Conservation (phyloP, 371 early-diverging fungal genomes). For the Saksenaea vasiformis region DNA sequence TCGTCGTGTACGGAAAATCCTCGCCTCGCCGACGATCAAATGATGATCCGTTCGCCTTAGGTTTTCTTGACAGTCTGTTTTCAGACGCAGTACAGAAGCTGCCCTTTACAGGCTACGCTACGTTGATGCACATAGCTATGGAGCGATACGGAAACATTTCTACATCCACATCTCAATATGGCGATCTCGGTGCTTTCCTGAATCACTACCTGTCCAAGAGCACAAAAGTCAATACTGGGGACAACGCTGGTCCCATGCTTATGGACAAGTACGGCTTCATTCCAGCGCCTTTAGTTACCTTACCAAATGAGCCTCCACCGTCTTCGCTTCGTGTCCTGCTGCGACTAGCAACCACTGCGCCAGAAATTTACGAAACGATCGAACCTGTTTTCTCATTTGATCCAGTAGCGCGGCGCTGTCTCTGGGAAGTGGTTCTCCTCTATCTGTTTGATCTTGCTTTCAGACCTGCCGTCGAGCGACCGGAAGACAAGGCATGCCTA, state of each 20-base stretch:
- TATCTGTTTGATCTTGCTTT: conserved; percentile 29
- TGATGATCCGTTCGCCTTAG: conserved; percentile 6
- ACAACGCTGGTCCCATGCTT: background rate
- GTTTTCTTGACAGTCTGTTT: conserved; percentile 12
- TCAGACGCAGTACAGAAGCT: conserved; percentile 14
- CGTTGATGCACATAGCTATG: conserved; percentile 10
- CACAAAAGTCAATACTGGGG: background rate
- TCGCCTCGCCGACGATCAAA: background rate
- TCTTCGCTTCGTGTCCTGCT: conserved; percentile 14
- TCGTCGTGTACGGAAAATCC: conserved; percentile 23
- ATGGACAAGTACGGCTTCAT: conserved; percentile 10
- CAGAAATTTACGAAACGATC: background rate
- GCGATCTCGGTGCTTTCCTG: background rate
- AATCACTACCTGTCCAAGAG: background rate
- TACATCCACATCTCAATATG: background rate
- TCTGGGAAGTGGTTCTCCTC: conserved; percentile 26
- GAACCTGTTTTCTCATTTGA: conserved; percentile 29
- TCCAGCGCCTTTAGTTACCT: conserved; percentile 5
- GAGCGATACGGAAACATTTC: conserved; percentile 4
- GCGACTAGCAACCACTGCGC: background rate
- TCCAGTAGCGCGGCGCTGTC: conserved; percentile 16
- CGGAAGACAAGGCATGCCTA: background rate
- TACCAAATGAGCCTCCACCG: background rate
- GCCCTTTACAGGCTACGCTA: conserved; percentile 30
- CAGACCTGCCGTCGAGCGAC: background rate